Evolutionary conservation across 768 basidiomycete species (phyloP).

Genomic region (Lactifluus echinatus): DNA sequence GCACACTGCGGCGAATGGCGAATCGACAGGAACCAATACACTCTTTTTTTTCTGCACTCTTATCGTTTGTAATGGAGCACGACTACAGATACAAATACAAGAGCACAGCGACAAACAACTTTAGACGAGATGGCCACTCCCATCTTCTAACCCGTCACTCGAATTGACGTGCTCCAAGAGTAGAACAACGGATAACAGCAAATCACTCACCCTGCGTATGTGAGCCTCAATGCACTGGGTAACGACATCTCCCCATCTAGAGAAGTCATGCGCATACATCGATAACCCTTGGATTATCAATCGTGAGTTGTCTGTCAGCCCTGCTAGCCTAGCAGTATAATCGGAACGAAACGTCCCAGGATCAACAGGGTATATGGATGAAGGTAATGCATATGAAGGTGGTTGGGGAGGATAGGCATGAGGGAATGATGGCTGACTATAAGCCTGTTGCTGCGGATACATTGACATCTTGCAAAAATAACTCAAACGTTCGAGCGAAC

Average conservation of each 20-base stretch:
- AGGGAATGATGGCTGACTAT: conserved; percentile 37
- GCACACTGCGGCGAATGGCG: conserved; percentile 7
- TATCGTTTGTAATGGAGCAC: conserved; percentile 13
- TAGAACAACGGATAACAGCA: conserved; percentile 17
- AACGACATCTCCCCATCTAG: conserved; percentile 69
- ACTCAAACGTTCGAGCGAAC: conserved; percentile 13
- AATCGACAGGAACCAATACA: neutral
- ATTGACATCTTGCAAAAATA: conserved; percentile 41
- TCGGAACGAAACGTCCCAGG: conserved; percentile 71
- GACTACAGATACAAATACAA: conserved; percentile 11
- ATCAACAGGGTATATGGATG: conserved; percentile 43
- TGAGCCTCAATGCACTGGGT: conserved; percentile 77
- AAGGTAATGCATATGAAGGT: conserved; percentile 42
- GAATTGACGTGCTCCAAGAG: neutral
- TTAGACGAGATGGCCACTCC: neutral
- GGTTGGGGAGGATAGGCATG: conserved; percentile 29
- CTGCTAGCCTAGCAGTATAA: conserved; percentile 61
- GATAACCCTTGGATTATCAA: conserved; percentile 90
- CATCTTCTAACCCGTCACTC: conserved; percentile 8
- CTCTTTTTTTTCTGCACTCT: conserved; percentile 12
- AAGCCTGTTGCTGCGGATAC: conserved; percentile 46
- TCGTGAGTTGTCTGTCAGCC: conserved; percentile 90
- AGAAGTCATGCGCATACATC: conserved; percentile 83
- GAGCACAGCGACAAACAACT: conserved; percentile 1
- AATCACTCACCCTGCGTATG: conserved; percentile 75